Conservation (phyloP, 495 filamentous ascomycete species). For the Zalerion maritima region DNA sequence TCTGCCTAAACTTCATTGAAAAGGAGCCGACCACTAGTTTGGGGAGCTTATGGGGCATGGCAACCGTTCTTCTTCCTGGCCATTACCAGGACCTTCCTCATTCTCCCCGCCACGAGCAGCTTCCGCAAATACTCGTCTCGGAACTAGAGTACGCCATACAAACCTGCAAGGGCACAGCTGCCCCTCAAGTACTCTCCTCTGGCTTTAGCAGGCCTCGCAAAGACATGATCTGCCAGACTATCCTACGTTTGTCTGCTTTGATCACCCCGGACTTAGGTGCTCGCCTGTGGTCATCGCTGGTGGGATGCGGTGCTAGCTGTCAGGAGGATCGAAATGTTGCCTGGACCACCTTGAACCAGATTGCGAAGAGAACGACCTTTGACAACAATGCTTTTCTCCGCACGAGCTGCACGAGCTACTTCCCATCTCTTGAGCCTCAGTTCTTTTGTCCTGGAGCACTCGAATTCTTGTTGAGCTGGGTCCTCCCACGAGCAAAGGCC, state of each 20-base stretch:
- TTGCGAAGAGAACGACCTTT: slow-evolving; percentile 26
- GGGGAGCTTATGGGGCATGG: slow-evolving; percentile 61
- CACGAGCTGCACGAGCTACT: slow-evolving; percentile 48
- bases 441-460: slow-evolving; percentile 54
- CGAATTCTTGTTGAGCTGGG: slow-evolving; percentile 41
- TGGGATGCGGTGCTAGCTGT: slow-evolving; percentile 42
- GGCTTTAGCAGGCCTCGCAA: slow-evolving; percentile 34
- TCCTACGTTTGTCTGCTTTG: slow-evolving; percentile 41
- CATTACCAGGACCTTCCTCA: slow-evolving; percentile 17
- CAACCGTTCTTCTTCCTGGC: slow-evolving; percentile 35
- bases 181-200: slow-evolving; percentile 23
- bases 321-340: slow-evolving; percentile 41
- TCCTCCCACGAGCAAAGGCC: slow-evolving; percentile 28
- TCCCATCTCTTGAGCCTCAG: slow-evolving; percentile 46
- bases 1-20: slow-evolving; percentile 29
- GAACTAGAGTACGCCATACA: slow-evolving; percentile 31
- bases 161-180: slow-evolving; percentile 17
- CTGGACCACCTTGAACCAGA: slow-evolving; percentile 50
- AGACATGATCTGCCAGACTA: slow-evolving; percentile 41
- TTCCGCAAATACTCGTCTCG: slow-evolving; percentile 30
- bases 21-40: slow-evolving; percentile 24
- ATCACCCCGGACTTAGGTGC: slow-evolving; percentile 46
- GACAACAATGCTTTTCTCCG: slow-evolving; percentile 52
- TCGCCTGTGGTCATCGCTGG: slow-evolving; percentile 51
- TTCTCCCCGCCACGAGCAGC: slow-evolving; percentile 27